Evolutionary conservation across 495 filamentous ascomycete species (phyloP).

Genomic region (Tuber umbilicatum): DNA sequence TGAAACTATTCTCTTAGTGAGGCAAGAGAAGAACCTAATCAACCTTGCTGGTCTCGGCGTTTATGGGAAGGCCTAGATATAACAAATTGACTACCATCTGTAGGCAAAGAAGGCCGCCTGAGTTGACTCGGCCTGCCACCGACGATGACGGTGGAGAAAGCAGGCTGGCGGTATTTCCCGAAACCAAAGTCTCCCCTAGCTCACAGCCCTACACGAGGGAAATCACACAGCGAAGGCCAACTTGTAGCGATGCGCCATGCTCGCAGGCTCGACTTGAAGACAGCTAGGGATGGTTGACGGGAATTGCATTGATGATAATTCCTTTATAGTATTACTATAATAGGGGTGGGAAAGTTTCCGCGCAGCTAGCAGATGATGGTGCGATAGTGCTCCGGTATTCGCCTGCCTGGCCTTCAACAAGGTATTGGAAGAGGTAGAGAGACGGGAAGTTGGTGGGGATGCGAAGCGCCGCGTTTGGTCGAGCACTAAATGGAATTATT

Average conservation of each 20-base stretch:
- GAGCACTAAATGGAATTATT: not conserved
- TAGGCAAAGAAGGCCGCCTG: not conserved
- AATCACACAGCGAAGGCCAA: not conserved
- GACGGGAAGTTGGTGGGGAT: not conserved
- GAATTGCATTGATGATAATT: not conserved
- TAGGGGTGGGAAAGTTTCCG: not conserved
- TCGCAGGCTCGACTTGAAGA: not conserved
- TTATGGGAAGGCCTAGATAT: not conserved
- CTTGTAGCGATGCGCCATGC: not conserved
- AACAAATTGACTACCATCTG: not conserved
- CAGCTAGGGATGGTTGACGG: not conserved
- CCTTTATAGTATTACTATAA: not conserved
- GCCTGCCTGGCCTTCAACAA: not conserved
- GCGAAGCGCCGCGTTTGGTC: not conserved
- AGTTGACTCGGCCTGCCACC: not conserved
- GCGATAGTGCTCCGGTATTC: not conserved
- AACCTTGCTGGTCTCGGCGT: too few species aligned
- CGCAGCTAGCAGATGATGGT: not conserved
- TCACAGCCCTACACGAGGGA: not conserved
- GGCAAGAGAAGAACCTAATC: too few species aligned
- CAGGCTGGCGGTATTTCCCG: not conserved
- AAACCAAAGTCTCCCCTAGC: not conserved
- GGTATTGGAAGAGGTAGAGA: not conserved
- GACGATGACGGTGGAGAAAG: not conserved
- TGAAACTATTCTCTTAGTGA: not conserved